phyloP scores from a whole-genome alignment of 495 filamentous ascomycete species.

The Penicillium taxi region DNA sequence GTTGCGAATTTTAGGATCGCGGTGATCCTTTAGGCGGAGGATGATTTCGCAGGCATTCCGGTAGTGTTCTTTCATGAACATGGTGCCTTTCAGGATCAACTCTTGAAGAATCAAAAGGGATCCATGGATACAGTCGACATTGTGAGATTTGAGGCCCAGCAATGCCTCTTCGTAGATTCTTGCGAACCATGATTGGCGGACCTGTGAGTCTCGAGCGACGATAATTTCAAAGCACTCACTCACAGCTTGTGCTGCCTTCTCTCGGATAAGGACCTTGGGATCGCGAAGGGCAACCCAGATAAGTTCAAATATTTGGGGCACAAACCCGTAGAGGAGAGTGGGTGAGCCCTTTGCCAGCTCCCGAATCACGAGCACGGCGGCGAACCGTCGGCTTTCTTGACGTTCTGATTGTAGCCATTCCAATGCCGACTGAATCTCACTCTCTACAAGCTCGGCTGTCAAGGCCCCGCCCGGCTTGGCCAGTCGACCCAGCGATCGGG shows the following conservation, averaged over 20 bases:
- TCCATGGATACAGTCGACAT: conserved; percentile 80
- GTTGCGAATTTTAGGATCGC: conserved; percentile 75
- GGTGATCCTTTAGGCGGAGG: conserved; percentile 81
- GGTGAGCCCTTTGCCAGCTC: conserved; percentile 87
- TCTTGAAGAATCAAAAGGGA: conserved; percentile 87
- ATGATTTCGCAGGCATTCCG: conserved; percentile 85
- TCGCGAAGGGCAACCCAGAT: conserved; percentile 93
- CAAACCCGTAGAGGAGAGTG: conserved; percentile 86
- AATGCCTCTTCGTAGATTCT: conserved; percentile 79
- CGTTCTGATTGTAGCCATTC: conserved; percentile 96
- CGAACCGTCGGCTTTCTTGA: conserved; percentile 83
- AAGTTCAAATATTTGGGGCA: conserved; percentile 82
- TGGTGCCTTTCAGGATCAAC: conserved; percentile 83
- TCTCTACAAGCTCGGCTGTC: conserved; percentile 92
- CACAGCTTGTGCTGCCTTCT: conserved; percentile 82
- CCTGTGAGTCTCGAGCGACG: conserved; percentile 73
- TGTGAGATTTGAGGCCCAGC: conserved; percentile 66
- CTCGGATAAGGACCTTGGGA: conserved; percentile 79
- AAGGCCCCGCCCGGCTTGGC: conserved; percentile 88
- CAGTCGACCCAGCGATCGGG: conserved; percentile 77
- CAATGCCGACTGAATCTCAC: conserved; percentile 86
- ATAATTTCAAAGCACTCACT: conserved; percentile 93
- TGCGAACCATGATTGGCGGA: conserved; percentile 77
- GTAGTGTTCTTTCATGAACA: conserved; percentile 96
- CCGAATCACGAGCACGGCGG: conserved; percentile 79